These are phyloP conservation scores for Neostapfia colusana DNA, from an alignment of 176 grass and related monocot genomes.

Conservation along the genomic window DNA sequence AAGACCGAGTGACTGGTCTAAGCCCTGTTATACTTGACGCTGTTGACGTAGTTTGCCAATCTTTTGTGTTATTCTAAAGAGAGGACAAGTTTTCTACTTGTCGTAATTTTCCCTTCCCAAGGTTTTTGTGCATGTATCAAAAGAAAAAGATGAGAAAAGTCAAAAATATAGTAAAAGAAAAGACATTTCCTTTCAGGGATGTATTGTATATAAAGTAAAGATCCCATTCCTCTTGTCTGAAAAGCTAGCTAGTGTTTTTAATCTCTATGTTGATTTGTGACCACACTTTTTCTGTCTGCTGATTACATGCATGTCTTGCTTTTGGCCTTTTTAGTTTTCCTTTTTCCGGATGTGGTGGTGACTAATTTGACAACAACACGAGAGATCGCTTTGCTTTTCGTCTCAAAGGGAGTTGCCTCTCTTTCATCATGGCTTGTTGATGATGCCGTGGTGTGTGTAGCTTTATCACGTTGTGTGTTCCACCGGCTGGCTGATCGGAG, in stretches of 20 bases:
- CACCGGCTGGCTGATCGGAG: background rate
- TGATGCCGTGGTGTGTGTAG: background rate
- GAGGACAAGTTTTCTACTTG: slow-evolving; percentile 33
- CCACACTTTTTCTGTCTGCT: slow-evolving; percentile 22
- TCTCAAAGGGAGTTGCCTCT: slow-evolving; percentile 33
- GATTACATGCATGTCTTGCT: slow-evolving; percentile 9
- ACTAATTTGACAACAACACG: background rate
- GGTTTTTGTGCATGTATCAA: slow-evolving; percentile 47
- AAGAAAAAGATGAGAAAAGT: slow-evolving; percentile 12
- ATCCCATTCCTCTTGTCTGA: slow-evolving; percentile 33
- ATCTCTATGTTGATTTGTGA: slow-evolving; percentile 7
- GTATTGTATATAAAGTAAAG: slow-evolving; percentile 64
- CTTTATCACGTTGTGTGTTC: slow-evolving; percentile 23
- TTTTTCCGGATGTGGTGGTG: background rate
- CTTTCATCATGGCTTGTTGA: background rate
- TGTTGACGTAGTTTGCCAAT: slow-evolving; percentile 35
- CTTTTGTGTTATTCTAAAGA: slow-evolving; percentile 30
- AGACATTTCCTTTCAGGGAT: slow-evolving; percentile 43
- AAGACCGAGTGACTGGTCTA: slow-evolving; percentile 57
- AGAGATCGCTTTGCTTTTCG: slow-evolving; percentile 22
- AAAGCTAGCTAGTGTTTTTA: background rate
- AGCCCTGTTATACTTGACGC: slow-evolving; percentile 30
- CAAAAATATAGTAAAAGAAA: background rate
- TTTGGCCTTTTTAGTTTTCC: slow-evolving; percentile 1
- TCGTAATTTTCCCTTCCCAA: slow-evolving; percentile 23